Conservation (phyloP, 1,284 basidiomycete species). For the Trichosporon sp. region DNA sequence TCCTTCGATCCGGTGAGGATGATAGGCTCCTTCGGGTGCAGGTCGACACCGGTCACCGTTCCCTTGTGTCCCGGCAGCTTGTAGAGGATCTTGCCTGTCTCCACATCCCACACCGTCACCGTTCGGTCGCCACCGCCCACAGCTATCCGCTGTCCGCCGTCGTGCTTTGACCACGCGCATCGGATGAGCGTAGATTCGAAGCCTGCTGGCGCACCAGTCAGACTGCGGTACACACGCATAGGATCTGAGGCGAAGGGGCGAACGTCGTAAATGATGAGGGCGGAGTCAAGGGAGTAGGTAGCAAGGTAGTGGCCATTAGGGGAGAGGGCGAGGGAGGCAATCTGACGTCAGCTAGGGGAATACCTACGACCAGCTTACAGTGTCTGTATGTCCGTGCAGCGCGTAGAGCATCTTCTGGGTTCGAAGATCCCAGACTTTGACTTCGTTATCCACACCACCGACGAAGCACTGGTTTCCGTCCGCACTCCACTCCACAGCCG, state of each 20-base stretch:
- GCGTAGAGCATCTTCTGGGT: constrained; percentile 70
- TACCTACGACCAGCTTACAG: constrained; percentile 51
- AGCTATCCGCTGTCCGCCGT: constrained; percentile 47
- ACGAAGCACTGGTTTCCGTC: constrained; percentile 80
- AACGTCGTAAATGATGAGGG: constrained; percentile 79
- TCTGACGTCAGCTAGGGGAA: constrained; percentile 23
- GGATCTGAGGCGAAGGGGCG: constrained; percentile 82
- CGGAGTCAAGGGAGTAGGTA: constrained; percentile 79
- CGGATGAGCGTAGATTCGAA: constrained; percentile 78
- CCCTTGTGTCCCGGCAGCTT: constrained; percentile 93
- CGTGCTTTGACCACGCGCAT: constrained; percentile 60
- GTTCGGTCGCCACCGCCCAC: constrained; percentile 52
- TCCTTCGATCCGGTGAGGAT: constrained; percentile 83
- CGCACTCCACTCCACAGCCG: constrained; percentile 83
- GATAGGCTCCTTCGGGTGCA: constrained; percentile 76
- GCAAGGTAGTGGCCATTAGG: constrained; percentile 79
- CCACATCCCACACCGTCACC: constrained; percentile 89
- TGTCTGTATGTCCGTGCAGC: constrained; percentile 76
- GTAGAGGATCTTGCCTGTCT: constrained; percentile 74
- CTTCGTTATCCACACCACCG: constrained; percentile 87
- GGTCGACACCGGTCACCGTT: constrained; percentile 81
- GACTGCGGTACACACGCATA: constrained; percentile 68
- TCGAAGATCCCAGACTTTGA: constrained; percentile 84
- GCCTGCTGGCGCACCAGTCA: constrained; percentile 79
- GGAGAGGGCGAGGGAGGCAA: constrained; percentile 76